Conservation (phyloP, 805 yeast species). For the Ogataea angusta region DNA sequence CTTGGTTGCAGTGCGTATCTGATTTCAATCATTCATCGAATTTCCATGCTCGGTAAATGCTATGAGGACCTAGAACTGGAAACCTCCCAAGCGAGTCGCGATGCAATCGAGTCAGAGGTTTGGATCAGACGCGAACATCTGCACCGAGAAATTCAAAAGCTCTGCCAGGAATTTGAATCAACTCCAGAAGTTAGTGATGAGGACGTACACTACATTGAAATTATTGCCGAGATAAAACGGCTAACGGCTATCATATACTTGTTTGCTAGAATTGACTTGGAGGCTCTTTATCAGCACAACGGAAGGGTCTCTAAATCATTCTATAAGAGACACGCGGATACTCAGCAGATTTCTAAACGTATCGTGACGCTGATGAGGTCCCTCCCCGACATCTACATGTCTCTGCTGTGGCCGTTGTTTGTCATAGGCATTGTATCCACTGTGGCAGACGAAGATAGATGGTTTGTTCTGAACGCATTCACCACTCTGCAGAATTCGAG, state of each 20-base stretch:
- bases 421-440: slow-evolving; percentile 36
- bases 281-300: slow-evolving; percentile 19
- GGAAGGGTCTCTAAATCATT: slow-evolving; percentile 6
- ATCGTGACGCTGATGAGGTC: slow-evolving; percentile 24
- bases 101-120: slow-evolving; percentile 9
- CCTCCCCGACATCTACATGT: slow-evolving; percentile 34
- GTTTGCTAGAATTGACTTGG: slow-evolving; percentile 35
- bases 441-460: slow-evolving; percentile 37
- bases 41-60: slow-evolving; percentile 36
- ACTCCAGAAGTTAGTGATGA: slow-evolving; percentile 18
- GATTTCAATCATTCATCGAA: slow-evolving; percentile 35
- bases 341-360: slow-evolving; percentile 18
- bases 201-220: slow-evolving; percentile 21
- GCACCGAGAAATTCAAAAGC: slow-evolving; percentile 30
- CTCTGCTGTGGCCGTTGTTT: slow-evolving; percentile 41
- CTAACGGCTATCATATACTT: slow-evolving; percentile 35
- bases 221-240: slow-evolving; percentile 39
- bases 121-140: slow-evolving; percentile 18
- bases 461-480: slow-evolving; percentile 37
- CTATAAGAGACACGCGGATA: slow-evolving; percentile 12
- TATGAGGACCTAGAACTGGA: slow-evolving; percentile 35
- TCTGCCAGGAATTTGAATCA: slow-evolving; percentile 25
- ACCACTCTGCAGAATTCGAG: slow-evolving; percentile 36
- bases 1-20: slow-evolving; percentile 40
- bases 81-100: slow-evolving; percentile 9